Base-by-base conservation (phyloP, 2,329 filamentous ascomycete genomes). In the Biscogniauxia mediterranea region DNA sequence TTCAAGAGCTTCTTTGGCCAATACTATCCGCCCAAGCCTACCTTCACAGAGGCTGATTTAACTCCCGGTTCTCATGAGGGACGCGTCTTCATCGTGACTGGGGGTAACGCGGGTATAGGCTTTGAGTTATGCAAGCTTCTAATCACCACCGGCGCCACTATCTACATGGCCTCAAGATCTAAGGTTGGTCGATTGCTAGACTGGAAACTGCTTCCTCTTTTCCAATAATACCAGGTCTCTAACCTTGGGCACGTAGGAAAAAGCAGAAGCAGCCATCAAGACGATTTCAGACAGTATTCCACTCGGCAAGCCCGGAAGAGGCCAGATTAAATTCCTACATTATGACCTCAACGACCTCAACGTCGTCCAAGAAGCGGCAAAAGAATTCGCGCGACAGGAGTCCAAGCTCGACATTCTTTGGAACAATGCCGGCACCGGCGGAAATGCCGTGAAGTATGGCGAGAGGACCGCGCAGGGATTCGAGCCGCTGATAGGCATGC, bases 161-260 rank as follows among this genome's bases (percentile, higher is more conserved):
- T 86, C 9, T 86, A 86, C 68, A 71, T 86, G 56, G 81, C 82
- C 8, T 79, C 78, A 1, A 79, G 83, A 54, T 74, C 70, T 1
- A 65, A 69, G 64, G 70, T 69, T 17, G 28, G 64, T 58, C 25
- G 32, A 51, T 46, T 38, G 38, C 20, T 68, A 59, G n/a, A 68
- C 56, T 15, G 2, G 13, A 52, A 19, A 26, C 51, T 17, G 9
- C 13, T 20, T 9, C 17, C n/a, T 13, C 15, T 55, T 38, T 32
- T 32, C 11, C 5, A 13, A 66, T 8, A 13, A 66, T 71, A 7
- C 71, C 69, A 57, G 54, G 71, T n/a, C 71, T 72, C 1, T 67
- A 67, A 49, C 25, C 21, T 11, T 32, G 3, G 20, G 32, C 63
- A 66, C 28, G 64, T 68, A 76, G 66, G 66, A 69, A 25, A 74